Conservation (phyloP, 164 flowering plant genomes). For the Stephania yunnanensis region DNA sequence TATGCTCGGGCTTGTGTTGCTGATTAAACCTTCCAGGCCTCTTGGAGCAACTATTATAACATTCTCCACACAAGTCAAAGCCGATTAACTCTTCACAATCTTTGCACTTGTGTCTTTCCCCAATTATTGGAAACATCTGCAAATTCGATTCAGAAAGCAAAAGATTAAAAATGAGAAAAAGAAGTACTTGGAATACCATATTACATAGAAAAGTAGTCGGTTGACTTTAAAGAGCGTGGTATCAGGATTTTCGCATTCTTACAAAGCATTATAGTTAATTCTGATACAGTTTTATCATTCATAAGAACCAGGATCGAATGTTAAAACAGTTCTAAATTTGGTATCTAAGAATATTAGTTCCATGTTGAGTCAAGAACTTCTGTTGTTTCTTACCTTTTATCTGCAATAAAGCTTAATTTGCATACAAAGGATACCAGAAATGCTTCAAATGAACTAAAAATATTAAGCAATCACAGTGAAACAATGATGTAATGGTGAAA, state of each 20-base stretch:
- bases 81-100: constrained; percentile 69
- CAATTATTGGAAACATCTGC: constrained; percentile 74
- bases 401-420: neutral
- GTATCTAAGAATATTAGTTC: neutral
- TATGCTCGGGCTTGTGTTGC: constrained; percentile 74
- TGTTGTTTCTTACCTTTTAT: neutral
- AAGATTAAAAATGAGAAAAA: neutral
- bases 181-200: neutral
- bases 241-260: neutral
- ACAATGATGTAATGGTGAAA: neutral
- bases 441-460: neutral
- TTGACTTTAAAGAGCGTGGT: neutral
- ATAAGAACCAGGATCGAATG: neutral
- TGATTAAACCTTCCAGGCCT: constrained; percentile 89
- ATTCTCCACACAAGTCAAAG: constrained; percentile 69
- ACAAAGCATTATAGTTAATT: neutral
- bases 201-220: neutral
- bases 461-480: neutral
- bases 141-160: constrained; percentile 11
- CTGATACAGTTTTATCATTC: neutral
- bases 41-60: constrained; percentile 58
- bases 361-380: neutral
- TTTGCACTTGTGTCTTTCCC: constrained; percentile 73
- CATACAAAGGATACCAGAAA: neutral
- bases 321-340: neutral